phyloP scores from a whole-genome alignment of 768 basidiomycete species.

The Paxillus rubicundulus region DNA sequence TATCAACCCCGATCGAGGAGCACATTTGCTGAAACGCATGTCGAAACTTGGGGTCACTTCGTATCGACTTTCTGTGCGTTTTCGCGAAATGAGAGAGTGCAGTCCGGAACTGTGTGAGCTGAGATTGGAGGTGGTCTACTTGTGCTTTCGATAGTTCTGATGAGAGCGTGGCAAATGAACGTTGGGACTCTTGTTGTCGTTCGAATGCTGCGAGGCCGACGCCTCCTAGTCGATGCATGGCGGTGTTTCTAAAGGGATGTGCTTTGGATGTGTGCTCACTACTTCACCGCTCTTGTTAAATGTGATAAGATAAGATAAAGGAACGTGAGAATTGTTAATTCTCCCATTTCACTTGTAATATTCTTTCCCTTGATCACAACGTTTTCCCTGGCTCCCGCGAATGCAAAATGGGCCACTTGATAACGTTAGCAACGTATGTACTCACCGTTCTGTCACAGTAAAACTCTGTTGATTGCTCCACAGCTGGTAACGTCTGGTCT shows the following conservation, averaged over 20 bases:
- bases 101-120: slow-evolving; percentile 81
- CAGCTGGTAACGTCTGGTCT: slow-evolving; percentile 24
- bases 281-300: too few relatives aligned
- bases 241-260: not conserved
- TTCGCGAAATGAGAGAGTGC: slow-evolving; percentile 78
- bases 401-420: slow-evolving; percentile 70
- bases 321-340: not conserved
- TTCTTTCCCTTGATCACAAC: not conserved
- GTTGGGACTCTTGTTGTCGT: slow-evolving; percentile 76
- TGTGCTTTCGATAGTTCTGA: slow-evolving; percentile 73
- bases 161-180: slow-evolving; percentile 81
- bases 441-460: not conserved
- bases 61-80: slow-evolving; percentile 82
- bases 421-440: slow-evolving; percentile 84
- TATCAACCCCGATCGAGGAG: slow-evolving; percentile 90
- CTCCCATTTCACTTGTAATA: too few relatives aligned
- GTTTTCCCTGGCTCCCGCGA: not conserved
- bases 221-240: slow-evolving; percentile 73
- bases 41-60: slow-evolving; percentile 79
- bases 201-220: slow-evolving; percentile 89
- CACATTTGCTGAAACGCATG: slow-evolving; percentile 97
- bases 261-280: too few relatives aligned
- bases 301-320: slow-evolving; percentile 19
- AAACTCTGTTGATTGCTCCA: not conserved
- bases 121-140: slow-evolving; percentile 72